Percentiles rank a stretch among this genome's conserved stretches.
phyloP scores from a whole-genome alignment of 345 rosid genomes.

The Geranium rotundifolium region DNA sequence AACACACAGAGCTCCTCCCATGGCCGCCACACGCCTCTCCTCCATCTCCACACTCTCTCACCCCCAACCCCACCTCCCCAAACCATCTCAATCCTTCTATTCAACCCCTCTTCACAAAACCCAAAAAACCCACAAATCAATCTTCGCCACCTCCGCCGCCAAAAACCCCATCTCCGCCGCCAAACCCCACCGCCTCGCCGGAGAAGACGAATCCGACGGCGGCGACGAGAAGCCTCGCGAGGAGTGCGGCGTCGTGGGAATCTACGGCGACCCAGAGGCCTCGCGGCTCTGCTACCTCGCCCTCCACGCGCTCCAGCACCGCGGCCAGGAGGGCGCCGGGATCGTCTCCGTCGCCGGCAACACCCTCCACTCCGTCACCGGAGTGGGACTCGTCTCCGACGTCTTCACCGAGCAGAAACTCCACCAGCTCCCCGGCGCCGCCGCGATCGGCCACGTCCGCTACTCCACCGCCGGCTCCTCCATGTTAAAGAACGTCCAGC shows the following conservation, averaged over 20 bases:
- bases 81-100: slow-evolving; percentile 13
- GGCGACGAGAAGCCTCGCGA: slow-evolving; percentile 74
- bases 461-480: slow-evolving; percentile 95
- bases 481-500: slow-evolving; percentile 94
- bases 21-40: slow-evolving; percentile 9
- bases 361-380: slow-evolving; percentile 78
- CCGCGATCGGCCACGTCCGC: slow-evolving; percentile 87
- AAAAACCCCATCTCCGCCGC: slow-evolving; percentile 8
- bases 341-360: slow-evolving; percentile 66
- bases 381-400: slow-evolving; percentile 89
- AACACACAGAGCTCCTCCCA: background rate
- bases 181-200: slow-evolving; percentile 7
- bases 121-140: slow-evolving; percentile 17
- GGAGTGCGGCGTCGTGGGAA: slow-evolving; percentile 97
- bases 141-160: slow-evolving; percentile 15
- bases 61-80: slow-evolving; percentile 7
- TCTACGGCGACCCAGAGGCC: slow-evolving; percentile 87
- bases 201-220: slow-evolving; percentile 3
- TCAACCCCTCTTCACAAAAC: slow-evolving; percentile 9
- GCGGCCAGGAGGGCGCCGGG: slow-evolving; percentile 99
- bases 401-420: slow-evolving; percentile 86
- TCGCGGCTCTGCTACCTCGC: slow-evolving; percentile 86
- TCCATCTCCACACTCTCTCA: slow-evolving; percentile 12
- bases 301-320: slow-evolving; percentile 90
- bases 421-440: slow-evolving; percentile 70